Base-by-base conservation (phyloP, 768 basidiomycete species). In the Porphyrellus cyaneotinctus region DNA sequence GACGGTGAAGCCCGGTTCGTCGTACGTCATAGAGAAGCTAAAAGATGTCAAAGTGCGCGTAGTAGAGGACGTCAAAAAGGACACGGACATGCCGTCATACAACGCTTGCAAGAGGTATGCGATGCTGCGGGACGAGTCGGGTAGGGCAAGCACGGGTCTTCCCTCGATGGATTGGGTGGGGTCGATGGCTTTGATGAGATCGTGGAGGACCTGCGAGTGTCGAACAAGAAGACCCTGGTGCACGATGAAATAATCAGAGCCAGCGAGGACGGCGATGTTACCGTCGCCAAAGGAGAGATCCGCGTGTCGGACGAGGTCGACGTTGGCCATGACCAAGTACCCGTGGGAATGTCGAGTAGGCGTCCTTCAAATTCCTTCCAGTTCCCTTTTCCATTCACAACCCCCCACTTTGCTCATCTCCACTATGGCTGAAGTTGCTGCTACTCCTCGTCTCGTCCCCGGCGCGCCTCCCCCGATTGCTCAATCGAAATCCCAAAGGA, bases 401-500 rank as follows among this genome's bases (percentile, higher is more conserved):
- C 52, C n/a, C 22, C 26, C 26, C 26, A 28, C 26, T 28, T 28
- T 28, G 9, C 26, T 28, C 39, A 7, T 20, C 43, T 49, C 32
- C 26, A 36, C 37, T 53, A 78, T 77, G 75, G 62, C 67, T 44
- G 74, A 72, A 42, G 20, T 33, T 15, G 61, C 68, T 43, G 6
- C 61, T 26, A 58, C 70, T 32, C 69, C 72, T 31, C 85, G 90
- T 51, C 64, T 87, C 56, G 77, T 92, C 52, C 90, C 90, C 23
- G 90, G 90, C 42, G 90, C 90, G 13, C 88, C 84, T 49, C 83
- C 84, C 0, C 81, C 83, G 38, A 59, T 76, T 6, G 72, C 82
- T 1, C 54, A 72, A 4, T 77, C 85, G 33, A 90, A 90, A 67
- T 73, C 80, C 4, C 78, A 83, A 24, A 76, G 74, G 64, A 87